Percentiles rank a stretch among this genome's conserved stretches.
These are phyloP conservation scores for Trichomonascus vanleenenianus DNA, from an alignment of 805 yeast genomes.

Conservation along the genomic window DNA sequence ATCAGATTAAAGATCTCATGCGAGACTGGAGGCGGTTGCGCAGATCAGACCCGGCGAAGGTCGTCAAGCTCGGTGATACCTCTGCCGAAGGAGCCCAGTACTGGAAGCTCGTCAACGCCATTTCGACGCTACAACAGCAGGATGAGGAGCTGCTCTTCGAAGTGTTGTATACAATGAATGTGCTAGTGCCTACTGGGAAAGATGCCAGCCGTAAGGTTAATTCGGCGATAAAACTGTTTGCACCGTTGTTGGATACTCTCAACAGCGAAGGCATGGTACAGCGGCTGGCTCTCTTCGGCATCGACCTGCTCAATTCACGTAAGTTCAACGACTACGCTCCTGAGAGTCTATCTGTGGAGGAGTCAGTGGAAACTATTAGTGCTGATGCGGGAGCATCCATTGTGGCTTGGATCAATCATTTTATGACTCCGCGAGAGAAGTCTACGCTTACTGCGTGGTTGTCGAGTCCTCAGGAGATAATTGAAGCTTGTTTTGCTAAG, in stretches of 20 bases:
- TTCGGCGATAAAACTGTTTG: slow-evolving; percentile 12
- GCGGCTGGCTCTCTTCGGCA: slow-evolving; percentile 4
- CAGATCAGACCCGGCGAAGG: slow-evolving; percentile 34
- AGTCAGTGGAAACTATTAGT: background rate
- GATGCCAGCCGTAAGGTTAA: slow-evolving; percentile 5
- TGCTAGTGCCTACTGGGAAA: slow-evolving; percentile 25
- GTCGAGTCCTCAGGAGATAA: background rate
- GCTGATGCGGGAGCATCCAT: background rate
- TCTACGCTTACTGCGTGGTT: background rate
- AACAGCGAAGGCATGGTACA: slow-evolving; percentile 9
- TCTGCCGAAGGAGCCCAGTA: slow-evolving; percentile 36
- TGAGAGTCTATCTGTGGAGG: background rate
- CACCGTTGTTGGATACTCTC: slow-evolving; percentile 13
- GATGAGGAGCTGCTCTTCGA: slow-evolving; percentile 20
- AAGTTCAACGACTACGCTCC: background rate
- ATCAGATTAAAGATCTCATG: slow-evolving; percentile 30
- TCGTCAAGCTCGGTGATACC: slow-evolving; percentile 38
- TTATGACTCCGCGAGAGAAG: slow-evolving; percentile 3
- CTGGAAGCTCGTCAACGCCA: slow-evolving; percentile 32
- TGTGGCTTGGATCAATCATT: slow-evolving; percentile 7
- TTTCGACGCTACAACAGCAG: slow-evolving; percentile 15
- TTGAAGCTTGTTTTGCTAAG: background rate
- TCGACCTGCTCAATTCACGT: slow-evolving; percentile 6
- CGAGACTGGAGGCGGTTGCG: slow-evolving; percentile 45
- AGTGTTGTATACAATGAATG: slow-evolving; percentile 27